These are phyloP conservation scores for Cystofilobasidium bisporidii DNA, from an alignment of 768 basidiomycete genomes.

Conservation along the genomic window DNA sequence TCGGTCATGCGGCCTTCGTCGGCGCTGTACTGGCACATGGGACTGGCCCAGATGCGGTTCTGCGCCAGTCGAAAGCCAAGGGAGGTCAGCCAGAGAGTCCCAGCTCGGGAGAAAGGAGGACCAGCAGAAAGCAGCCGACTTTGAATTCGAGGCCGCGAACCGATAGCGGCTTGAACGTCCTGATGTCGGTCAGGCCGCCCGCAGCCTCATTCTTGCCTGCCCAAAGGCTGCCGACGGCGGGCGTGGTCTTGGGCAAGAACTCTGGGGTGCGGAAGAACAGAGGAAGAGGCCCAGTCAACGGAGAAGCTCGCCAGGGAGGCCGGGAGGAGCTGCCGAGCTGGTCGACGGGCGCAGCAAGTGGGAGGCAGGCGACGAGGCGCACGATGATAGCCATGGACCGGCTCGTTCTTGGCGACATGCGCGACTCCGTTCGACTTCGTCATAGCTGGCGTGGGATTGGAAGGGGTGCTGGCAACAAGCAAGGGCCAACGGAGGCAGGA, in stretches of 20 bases:
- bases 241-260: conserved; percentile 55
- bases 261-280: conserved; percentile 34
- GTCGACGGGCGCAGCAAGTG: neutral
- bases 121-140: conserved; percentile 44
- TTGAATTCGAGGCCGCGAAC: conserved; percentile 58
- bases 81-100: neutral
- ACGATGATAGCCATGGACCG: neutral
- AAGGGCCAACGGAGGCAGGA: too few relatives aligned
- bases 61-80: neutral
- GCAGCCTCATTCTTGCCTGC: conserved; percentile 36
- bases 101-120: neutral
- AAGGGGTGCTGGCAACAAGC: neutral
- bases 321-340: neutral
- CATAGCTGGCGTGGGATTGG: neutral
- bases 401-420: neutral
- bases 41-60: conserved; percentile 45
- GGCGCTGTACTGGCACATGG: conserved; percentile 75
- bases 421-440: too few relatives aligned
- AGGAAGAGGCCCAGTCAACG: too few relatives aligned
- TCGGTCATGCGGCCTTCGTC: conserved; percentile 67
- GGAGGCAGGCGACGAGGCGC: neutral
- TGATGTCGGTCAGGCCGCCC: conserved; percentile 44
- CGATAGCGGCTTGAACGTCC: conserved; percentile 57
- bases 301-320: neutral
- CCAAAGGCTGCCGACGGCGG: conserved; percentile 47